Evolutionary conservation across 768 basidiomycete genomes (phyloP).

Genomic region (Pleurotus giganteus): DNA sequence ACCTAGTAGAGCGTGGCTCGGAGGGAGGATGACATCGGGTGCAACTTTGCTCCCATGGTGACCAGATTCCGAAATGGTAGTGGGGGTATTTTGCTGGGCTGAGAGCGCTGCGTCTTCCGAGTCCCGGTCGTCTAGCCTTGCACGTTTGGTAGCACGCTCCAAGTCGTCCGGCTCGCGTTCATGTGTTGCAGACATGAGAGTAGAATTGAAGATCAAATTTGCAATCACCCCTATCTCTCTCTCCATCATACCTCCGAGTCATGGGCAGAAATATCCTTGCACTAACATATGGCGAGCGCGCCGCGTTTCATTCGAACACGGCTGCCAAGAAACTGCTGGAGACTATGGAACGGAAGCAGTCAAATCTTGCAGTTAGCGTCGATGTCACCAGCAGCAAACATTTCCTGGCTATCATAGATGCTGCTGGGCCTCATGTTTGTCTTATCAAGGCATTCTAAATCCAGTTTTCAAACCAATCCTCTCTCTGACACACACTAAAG

Average conservation of each 20-base stretch:
- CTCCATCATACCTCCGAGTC: slow-evolving; percentile 11
- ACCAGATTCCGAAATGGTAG: slow-evolving; percentile 4
- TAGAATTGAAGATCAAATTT: background rate
- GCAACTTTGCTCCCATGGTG: slow-evolving; percentile 21
- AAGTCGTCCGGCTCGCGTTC: slow-evolving; percentile 53
- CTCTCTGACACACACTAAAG: slow-evolving; percentile 42
- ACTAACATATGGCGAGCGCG: slow-evolving; percentile 63
- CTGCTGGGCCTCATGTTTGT: slow-evolving; percentile 87
- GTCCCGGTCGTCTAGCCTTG: slow-evolving; percentile 7
- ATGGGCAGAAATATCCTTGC: slow-evolving; percentile 31
- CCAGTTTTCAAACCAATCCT: slow-evolving; percentile 20
- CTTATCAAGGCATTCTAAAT: slow-evolving; percentile 80
- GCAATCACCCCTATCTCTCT: slow-evolving; percentile 8
- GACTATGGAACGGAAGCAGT: slow-evolving; percentile 81
- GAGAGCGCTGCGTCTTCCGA: background rate
- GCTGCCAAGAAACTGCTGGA: slow-evolving; percentile 77
- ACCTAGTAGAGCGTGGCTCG: slow-evolving; percentile 71
- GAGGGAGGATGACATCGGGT: slow-evolving; percentile 51
- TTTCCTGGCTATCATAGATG: slow-evolving; percentile 82
- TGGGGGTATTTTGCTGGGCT: background rate
- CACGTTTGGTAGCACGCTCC: slow-evolving; percentile 12
- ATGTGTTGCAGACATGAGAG: slow-evolving; percentile 36
- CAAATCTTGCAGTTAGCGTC: slow-evolving; percentile 94
- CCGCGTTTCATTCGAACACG: slow-evolving; percentile 59
- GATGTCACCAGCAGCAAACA: slow-evolving; percentile 83